phyloP scores from a whole-genome alignment of 345 rosid genomes.

The Salix caprea region DNA sequence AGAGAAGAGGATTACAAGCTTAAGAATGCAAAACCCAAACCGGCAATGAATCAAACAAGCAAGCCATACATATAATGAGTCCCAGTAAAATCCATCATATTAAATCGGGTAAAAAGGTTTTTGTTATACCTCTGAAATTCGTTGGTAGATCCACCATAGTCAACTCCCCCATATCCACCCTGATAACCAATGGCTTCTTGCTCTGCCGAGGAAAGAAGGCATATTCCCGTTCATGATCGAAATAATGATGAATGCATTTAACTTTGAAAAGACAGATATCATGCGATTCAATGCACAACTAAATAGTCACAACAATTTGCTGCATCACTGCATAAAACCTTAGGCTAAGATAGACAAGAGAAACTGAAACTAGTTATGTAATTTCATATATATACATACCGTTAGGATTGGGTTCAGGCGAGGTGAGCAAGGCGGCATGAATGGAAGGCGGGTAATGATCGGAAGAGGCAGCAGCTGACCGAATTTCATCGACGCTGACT shows the following conservation, averaged over 20 bases:
- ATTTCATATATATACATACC: slow-evolving; percentile 26
- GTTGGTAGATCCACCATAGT: slow-evolving; percentile 30
- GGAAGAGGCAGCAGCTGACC: slow-evolving; percentile 59
- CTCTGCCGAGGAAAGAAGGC: slow-evolving; percentile 34
- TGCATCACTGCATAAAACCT: no score
- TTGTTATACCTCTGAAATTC: slow-evolving; percentile 46
- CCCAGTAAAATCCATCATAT: background rate
- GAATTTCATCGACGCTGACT: slow-evolving; percentile 82
- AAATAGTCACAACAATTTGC: no score
- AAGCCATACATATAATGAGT: background rate
- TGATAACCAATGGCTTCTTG: slow-evolving; percentile 57
- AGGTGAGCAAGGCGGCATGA: slow-evolving; percentile 61
- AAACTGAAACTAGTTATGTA: background rate
- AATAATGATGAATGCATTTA: no score
- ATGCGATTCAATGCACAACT: no score
- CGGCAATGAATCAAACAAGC: background rate
- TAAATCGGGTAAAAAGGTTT: background rate
- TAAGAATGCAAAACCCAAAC: background rate
- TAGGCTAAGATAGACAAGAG: background rate
- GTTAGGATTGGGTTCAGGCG: slow-evolving; percentile 58
- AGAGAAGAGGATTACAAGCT: background rate
- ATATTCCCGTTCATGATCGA: no score
- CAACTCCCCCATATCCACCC: slow-evolving; percentile 48
- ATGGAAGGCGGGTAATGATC: slow-evolving; percentile 62
- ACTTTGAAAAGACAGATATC: no score